Percentiles rank a stretch among this genome's conserved stretches.
phyloP scores from a whole-genome alignment of 176 grass and related monocot genomes.

The Musa itinerans region DNA sequence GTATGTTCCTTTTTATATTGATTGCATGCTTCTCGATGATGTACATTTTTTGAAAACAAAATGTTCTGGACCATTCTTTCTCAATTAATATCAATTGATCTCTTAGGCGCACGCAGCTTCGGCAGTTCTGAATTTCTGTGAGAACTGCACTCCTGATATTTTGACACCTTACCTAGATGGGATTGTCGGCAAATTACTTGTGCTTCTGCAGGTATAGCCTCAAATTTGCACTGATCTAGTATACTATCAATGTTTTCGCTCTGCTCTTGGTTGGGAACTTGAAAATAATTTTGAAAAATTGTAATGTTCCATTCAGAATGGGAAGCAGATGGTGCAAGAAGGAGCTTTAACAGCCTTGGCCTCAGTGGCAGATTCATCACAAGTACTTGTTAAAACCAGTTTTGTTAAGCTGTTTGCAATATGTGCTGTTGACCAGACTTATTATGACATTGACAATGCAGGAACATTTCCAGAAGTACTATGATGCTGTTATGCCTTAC shows the following conservation, averaged over 20 bases:
- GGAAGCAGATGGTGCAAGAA: conserved; percentile 99
- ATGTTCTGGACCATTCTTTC: neutral
- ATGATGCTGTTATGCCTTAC: conserved; percentile 97
- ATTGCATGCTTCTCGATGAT: neutral
- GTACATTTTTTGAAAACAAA: neutral
- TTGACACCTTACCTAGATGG: conserved; percentile 91
- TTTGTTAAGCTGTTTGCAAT: conserved; percentile 3
- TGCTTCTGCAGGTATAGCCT: conserved; percentile 62
- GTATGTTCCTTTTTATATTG: neutral
- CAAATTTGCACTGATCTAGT: neutral
- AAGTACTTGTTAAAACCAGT: conserved; percentile 33
- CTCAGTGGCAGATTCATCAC: conserved; percentile 97
- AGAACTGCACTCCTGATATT: conserved; percentile 96
- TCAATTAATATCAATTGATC: neutral
- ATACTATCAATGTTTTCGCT: neutral
- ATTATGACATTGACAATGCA: conserved; percentile 20
- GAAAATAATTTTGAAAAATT: neutral
- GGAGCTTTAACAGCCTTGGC: conserved; percentile 92
- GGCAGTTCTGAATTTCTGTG: conserved; percentile 90
- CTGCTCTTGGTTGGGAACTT: no score
- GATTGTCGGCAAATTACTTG: conserved; percentile 90
- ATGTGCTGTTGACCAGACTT: neutral
- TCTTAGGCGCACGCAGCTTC: conserved; percentile 88
- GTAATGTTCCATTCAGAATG: conserved; percentile 45
- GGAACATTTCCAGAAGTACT: conserved; percentile 98